Conservation (phyloP, 1,284 basidiomycete genomes). For the Cutaneotrichosporon sp. region DNA sequence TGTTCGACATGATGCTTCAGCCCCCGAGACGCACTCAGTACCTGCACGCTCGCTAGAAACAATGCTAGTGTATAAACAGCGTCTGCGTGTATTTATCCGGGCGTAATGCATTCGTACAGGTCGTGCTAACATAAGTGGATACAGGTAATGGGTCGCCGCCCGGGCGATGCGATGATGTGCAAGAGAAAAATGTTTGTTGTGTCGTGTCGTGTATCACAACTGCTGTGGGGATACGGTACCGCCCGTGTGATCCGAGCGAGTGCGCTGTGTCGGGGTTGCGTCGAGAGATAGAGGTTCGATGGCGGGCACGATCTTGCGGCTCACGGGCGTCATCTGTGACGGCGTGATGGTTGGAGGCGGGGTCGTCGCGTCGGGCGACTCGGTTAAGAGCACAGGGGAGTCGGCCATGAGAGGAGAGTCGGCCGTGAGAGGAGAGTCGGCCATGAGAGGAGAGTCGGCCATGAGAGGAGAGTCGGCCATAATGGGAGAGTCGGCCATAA, state of each 20-base stretch:
- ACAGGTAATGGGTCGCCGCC: neutral
- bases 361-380: slow-evolving; percentile 7
- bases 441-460: slow-evolving; percentile 9
- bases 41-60: neutral
- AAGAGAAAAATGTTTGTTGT: neutral
- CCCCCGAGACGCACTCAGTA: no score
- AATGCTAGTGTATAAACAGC: neutral
- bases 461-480: slow-evolving; percentile 12
- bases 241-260: neutral
- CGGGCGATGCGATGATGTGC: neutral
- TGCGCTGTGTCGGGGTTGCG: neutral
- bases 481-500: no score
- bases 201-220: slow-evolving; percentile 1
- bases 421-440: slow-evolving; percentile 8
- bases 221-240: slow-evolving; percentile 3
- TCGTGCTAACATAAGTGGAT: neutral
- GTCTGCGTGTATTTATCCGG: neutral
- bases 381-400: slow-evolving; percentile 8
- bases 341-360: slow-evolving; percentile 8
- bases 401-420: slow-evolving; percentile 12
- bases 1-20: no score
- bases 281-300: slow-evolving; percentile 8
- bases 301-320: neutral
- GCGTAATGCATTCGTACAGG: slow-evolving; percentile 1
- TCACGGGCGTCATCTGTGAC: neutral